phyloP scores from a whole-genome alignment of 1,284 basidiomycete genomes.

The Apiotrichum brassicae region DNA sequence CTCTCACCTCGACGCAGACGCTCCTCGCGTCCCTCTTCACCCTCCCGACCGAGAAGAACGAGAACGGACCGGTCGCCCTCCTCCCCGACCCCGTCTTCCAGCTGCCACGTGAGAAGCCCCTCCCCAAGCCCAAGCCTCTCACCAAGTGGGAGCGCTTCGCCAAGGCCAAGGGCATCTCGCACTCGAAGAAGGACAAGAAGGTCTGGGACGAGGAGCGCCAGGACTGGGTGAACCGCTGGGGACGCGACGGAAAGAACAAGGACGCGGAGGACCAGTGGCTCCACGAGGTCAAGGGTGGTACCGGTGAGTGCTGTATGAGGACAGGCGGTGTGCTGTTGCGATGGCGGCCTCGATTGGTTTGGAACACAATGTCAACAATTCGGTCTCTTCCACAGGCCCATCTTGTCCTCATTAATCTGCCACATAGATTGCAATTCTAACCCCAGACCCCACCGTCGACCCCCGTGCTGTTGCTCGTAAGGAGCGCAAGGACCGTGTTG shows the following conservation, averaged over 20 bases:
- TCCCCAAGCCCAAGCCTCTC: constrained; percentile 83
- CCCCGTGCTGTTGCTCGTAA: constrained; percentile 68
- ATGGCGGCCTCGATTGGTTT: no score
- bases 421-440: no score
- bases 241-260: constrained; percentile 83
- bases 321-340: no score
- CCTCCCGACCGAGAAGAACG: constrained; percentile 66
- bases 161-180: constrained; percentile 84
- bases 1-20: constrained; percentile 78
- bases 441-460: constrained; percentile 61
- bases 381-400: background rate
- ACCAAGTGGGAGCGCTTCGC: constrained; percentile 99
- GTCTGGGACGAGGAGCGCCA: constrained; percentile 93
- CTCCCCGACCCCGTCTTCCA: constrained; percentile 69
- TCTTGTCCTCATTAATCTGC: no score
- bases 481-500: constrained; percentile 69
- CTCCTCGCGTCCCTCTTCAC: constrained; percentile 74
- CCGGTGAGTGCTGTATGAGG: constrained; percentile 58
- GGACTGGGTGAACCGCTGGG: constrained; percentile 92
- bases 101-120: constrained; percentile 82
- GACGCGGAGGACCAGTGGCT: constrained; percentile 86
- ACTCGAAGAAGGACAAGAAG: constrained; percentile 71
- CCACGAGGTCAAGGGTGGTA: constrained; percentile 77
- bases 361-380: background rate
- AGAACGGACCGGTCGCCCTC: constrained; percentile 76